phyloP scores from a whole-genome alignment of 352 stramenopile species.

The Globisporangium paddicum region DNA sequence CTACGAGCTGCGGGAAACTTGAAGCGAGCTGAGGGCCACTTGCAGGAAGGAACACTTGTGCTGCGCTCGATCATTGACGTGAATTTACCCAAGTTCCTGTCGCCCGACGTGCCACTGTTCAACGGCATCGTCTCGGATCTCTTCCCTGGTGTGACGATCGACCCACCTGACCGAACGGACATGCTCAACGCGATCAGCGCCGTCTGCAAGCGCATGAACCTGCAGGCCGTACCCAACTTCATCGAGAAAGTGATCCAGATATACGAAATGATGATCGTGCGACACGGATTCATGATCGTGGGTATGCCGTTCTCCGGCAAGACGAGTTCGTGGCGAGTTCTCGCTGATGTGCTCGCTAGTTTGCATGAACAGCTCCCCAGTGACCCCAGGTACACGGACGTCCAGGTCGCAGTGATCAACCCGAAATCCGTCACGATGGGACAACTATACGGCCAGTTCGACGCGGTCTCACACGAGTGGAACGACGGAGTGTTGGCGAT shows the following conservation, averaged over 20 bases:
- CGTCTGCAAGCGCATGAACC: constrained; percentile 73
- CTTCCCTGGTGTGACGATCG: constrained; percentile 88
- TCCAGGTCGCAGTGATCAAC: constrained; percentile 87
- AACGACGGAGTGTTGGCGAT: constrained; percentile 93
- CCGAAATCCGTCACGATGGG: constrained; percentile 93
- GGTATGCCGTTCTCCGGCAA: constrained; percentile 94
- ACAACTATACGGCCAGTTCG: constrained; percentile 93
- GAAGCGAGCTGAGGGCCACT: constrained; percentile 72
- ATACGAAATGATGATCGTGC: constrained; percentile 97
- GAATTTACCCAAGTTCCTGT: constrained; percentile 93
- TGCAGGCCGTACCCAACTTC: constrained; percentile 89
- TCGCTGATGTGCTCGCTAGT: constrained; percentile 85
- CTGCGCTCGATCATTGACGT: constrained; percentile 93
- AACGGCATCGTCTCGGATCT: constrained; percentile 93
- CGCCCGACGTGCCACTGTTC: constrained; percentile 92
- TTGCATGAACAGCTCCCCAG: constrained; percentile 64
- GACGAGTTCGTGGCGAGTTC: constrained; percentile 86
- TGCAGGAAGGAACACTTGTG: constrained; percentile 87
- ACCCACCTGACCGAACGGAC: constrained; percentile 82
- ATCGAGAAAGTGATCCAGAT: constrained; percentile 94
- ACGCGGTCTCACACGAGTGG: constrained; percentile 94
- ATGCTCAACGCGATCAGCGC: constrained; percentile 82
- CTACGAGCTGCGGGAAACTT: constrained; percentile 91
- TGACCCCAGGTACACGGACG: constrained; percentile 71
- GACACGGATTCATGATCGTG: constrained; percentile 96